Evolutionary conservation across 2,329 filamentous ascomycete species (phyloP).

Genomic region (Alternaria novae-zelandiae): DNA sequence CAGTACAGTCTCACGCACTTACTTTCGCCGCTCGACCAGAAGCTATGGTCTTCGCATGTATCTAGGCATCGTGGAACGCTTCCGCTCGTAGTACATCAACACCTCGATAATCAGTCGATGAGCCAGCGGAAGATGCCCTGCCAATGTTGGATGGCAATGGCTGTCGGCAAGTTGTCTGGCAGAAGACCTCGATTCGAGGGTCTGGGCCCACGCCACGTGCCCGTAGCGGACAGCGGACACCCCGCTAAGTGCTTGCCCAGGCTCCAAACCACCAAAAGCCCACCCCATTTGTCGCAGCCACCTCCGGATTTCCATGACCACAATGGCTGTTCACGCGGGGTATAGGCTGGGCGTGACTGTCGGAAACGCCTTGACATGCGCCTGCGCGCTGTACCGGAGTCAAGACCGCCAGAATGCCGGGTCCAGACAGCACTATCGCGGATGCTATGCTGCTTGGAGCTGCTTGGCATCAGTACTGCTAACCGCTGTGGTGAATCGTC

Average conservation of each 20-base stretch:
- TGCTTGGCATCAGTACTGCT: not conserved
- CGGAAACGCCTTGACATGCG: not conserved
- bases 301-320: not conserved
- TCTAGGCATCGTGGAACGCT: not conserved
- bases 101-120: not conserved
- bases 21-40: not conserved
- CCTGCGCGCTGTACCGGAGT: conserved; percentile 3
- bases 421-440: not conserved
- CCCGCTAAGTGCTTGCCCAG: conserved; percentile 12
- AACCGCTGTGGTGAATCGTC: conserved; percentile 2
- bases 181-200: not conserved
- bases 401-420: conserved; percentile 3
- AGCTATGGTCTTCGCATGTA: not conserved
- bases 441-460: not conserved
- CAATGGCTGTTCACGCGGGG: conserved; percentile 7
- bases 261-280: not conserved
- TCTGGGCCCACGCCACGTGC: conserved; percentile 19
- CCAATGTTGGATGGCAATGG: conserved; percentile 2
- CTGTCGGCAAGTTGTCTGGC: conserved; percentile 2
- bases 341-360: not conserved
- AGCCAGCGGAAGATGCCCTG: conserved; percentile 4
- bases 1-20: not conserved
- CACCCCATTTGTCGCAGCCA: not conserved
- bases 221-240: conserved; percentile 4
- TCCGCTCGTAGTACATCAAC: conserved; percentile 1